Conservation (phyloP, 495 filamentous ascomycete genomes). For the Penicillium fimorum region DNA sequence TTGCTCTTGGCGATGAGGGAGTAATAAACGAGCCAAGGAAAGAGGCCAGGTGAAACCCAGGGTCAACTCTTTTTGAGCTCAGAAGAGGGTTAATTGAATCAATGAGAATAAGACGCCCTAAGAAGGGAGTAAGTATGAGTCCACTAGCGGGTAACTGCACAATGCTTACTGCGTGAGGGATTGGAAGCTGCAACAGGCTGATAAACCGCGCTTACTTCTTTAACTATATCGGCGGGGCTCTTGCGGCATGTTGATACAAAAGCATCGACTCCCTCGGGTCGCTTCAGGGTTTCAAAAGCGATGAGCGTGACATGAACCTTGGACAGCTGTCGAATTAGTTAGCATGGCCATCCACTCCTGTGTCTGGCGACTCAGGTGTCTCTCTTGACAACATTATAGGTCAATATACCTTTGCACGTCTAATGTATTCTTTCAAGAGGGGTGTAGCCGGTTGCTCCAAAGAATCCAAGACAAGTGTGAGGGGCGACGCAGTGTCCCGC, state of each 20-base stretch:
- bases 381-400: background rate
- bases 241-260: conserved; percentile 66
- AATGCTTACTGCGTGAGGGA: conserved; percentile 34
- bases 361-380: background rate
- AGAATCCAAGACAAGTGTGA: conserved; percentile 81
- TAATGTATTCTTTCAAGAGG: conserved; percentile 70
- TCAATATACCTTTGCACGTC: conserved; percentile 64
- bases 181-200: conserved; percentile 28
- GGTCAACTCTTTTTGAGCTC: conserved; percentile 26
- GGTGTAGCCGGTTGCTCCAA: conserved; percentile 77
- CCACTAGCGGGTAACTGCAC: background rate
- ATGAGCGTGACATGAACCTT: conserved; percentile 69
- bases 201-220: conserved; percentile 40
- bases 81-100: conserved; percentile 46
- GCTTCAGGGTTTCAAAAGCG: conserved; percentile 70
- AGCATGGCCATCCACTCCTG: conserved; percentile 10
- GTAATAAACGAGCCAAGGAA: conserved; percentile 41
- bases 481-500: conserved; percentile 76
- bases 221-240: conserved; percentile 57
- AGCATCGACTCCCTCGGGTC: conserved; percentile 53
- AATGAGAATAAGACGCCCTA: conserved; percentile 47
- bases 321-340: conserved; percentile 37
- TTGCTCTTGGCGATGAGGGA: conserved; percentile 23
- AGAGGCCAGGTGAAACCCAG: conserved; percentile 35
- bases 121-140: background rate